Evolutionary conservation across 352 stramenopile species (phyloP), one percentile per base, ranked within the genome.

Genomic region (Elongisporangium undulatum): DNA sequence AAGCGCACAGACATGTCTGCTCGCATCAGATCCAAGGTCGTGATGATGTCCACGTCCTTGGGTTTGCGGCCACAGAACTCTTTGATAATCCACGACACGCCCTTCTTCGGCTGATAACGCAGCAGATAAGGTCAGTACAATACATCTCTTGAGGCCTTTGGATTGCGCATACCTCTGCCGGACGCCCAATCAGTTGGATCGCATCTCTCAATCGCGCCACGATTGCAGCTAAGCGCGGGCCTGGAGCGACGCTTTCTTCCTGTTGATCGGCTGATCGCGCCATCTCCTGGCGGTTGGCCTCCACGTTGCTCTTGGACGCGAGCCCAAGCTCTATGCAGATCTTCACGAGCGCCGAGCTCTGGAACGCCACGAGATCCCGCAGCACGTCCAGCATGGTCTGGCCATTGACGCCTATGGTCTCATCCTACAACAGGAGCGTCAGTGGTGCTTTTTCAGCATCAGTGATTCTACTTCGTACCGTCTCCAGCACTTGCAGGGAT

Each of bases 1-100:
- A 91, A 93, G 58, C 79, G 82, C 29, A 82, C 72, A 16, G 66
- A 68, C 64, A 96, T 77, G 49, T 94, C 85, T 3, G 87, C 87
- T 8, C 87, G 87, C 63, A 96, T 87, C 58, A 96, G 72, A 38
- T 89, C 82, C 13, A 96, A 64, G 20, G 68, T 94, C 13, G 85
- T 76, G 62, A 94, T 84, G 52, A 72, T 72, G 29, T 92, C 82
- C 24, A 79, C 61, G 21, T 89, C 68, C 13, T 56, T 63, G 2
- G 69, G 29, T 22, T 65, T 70, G 26, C 72, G 69, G 52, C 72
- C 75, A 21, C 71, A 85, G 1, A 93, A 59, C 61, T 92, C 74
- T 24, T 70, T 74, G 0, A 71, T 48, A 21, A 90, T 68, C 82
- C 82, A 94, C 17, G 72, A 64, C 5, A 81, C 16, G 62, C 78